These are phyloP conservation scores for Sporothrix phasma DNA, from an alignment of 2,329 filamentous ascomycete species.

Conservation along the genomic window DNA sequence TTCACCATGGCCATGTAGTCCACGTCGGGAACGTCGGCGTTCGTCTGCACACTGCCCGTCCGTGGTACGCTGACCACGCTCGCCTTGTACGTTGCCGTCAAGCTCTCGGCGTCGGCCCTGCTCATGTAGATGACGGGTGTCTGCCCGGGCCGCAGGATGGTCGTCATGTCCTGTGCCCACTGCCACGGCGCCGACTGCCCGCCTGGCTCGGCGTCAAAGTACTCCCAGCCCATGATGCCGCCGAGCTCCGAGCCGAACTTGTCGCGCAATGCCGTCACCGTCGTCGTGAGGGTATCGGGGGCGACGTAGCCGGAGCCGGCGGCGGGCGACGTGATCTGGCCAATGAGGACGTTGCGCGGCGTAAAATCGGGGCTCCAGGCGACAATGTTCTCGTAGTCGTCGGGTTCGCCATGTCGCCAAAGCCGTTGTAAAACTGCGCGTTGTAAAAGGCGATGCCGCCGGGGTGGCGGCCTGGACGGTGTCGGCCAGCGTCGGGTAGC, in stretches of 20 bases:
- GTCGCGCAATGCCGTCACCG: constrained; percentile 33
- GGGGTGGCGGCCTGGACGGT: constrained; percentile 45
- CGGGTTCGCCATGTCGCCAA: constrained; percentile 48
- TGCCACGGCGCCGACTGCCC: constrained; percentile 56
- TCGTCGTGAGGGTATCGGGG: constrained; percentile 36
- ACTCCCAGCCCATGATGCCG: constrained; percentile 92
- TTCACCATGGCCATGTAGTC: constrained; percentile 25
- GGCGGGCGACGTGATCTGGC: constrained; percentile 66
- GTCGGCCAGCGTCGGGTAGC: constrained; percentile 64
- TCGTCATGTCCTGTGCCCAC: constrained; percentile 64
- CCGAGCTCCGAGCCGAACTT: constrained; percentile 53
- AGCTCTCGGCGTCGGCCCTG: constrained; percentile 15
- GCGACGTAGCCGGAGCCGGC: constrained; percentile 54
- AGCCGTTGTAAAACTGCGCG: constrained; percentile 85
- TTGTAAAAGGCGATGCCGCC: constrained; percentile 81
- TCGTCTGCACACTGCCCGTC: background rate
- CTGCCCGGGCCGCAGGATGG: constrained; percentile 27
- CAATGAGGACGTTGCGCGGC: constrained; percentile 64
- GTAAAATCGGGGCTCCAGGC: constrained; percentile 39
- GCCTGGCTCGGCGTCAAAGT: constrained; percentile 71
- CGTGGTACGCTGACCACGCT: constrained; percentile 14
- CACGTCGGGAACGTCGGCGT: constrained; percentile 9
- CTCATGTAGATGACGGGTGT: constrained; percentile 20
- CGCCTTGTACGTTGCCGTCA: constrained; percentile 20
- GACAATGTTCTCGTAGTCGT: constrained; percentile 42